These are phyloP conservation scores for Daldinia grandis DNA, from an alignment of 495 filamentous ascomycete species.

Conservation along the genomic window DNA sequence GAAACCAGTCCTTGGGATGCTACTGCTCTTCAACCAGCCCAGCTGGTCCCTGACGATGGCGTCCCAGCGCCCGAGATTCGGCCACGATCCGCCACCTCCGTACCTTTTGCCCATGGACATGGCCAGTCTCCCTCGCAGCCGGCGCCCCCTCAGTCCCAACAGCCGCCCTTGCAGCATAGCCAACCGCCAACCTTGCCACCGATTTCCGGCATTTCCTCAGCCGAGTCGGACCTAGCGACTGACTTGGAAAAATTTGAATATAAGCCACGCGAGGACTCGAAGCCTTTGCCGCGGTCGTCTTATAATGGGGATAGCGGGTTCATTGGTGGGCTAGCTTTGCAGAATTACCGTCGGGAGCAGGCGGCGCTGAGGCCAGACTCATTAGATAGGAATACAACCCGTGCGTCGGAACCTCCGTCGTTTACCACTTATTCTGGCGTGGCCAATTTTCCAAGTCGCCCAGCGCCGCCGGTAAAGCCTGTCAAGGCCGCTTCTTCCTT, in stretches of 20 bases:
- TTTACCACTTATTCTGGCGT: conserved; percentile 27
- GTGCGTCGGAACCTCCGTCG: conserved; percentile 32
- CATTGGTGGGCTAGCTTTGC: conserved; percentile 53
- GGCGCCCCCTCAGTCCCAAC: conserved; percentile 15
- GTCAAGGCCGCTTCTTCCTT: conserved; percentile 51
- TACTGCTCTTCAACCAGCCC: conserved; percentile 48
- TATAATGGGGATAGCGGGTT: conserved; percentile 47
- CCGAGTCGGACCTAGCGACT: conserved; percentile 42
- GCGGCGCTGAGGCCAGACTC: conserved; percentile 37
- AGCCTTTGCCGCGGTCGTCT: conserved; percentile 39
- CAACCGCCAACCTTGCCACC: conserved; percentile 57
- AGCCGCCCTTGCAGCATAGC: conserved; percentile 15
- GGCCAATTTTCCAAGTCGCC: conserved; percentile 23
- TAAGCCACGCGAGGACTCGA: conserved; percentile 43
- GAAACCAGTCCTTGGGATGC: conserved; percentile 51
- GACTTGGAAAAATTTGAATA: conserved; percentile 27
- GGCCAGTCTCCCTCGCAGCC: conserved; percentile 36
- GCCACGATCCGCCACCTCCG: conserved; percentile 50
- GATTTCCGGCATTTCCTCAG: conserved; percentile 56
- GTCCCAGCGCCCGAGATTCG: conserved; percentile 51
- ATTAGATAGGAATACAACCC: conserved; percentile 30
- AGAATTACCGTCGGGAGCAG: conserved; percentile 48
- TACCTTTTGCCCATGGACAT: conserved; percentile 40
- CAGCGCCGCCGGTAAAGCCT: conserved; percentile 38
- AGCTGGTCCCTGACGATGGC: conserved; percentile 49